Evolutionary conservation across 2,329 filamentous ascomycete genomes (phyloP), one percentile per base, ranked within the genome.

Genomic region (Biscogniauxia sp.): DNA sequence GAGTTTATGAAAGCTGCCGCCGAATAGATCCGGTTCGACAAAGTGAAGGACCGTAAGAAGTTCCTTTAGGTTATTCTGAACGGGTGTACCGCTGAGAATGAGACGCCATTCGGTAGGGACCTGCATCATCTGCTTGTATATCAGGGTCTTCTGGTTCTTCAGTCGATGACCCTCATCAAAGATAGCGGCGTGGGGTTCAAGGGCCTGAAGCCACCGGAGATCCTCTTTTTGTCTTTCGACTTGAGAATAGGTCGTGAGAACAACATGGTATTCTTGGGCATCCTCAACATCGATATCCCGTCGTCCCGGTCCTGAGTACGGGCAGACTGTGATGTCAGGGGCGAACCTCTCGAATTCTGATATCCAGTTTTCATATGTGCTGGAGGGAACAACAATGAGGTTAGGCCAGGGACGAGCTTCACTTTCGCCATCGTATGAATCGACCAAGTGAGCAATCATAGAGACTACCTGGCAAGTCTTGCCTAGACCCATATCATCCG

Each of bases 401-500:
- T 97, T 79, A 79, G 92, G 70, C 91, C 92, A 79, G 71, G 86
- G 64, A 78, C 70, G 67, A 4, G 68, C 55, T 1, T 67, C 64
- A 2, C 65, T 63, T 3, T 68, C 63, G 5, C 70, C 69, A 37
- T 80, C 71, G 61, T 81, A 86, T 28, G 85, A 85, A 70, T 93
- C 87, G 17, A 91, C 87, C 25, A 99, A 80, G 69, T 97, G 89
- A 17, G 92, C 90, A 53, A 99, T 82, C 69, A 99, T 92, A 0
- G 92, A 88, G 67, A 99, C 97, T 63, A 98, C 92, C 71, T 99
- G 94, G 69, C 93, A 97, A 0, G 95, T 99, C 80, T 99, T 99
- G 53, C 95, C 95, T 50, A 94, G 80, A 56, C 91, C 95, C 95
- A 99, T 99, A 73, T 99, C 95, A 73, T 99, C 95, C 1, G 95